Percentiles rank a stretch among this genome's conserved stretches.
Conservation (phyloP, 2,329 filamentous ascomycete species). For the Fusarium dlaminii region DNA sequence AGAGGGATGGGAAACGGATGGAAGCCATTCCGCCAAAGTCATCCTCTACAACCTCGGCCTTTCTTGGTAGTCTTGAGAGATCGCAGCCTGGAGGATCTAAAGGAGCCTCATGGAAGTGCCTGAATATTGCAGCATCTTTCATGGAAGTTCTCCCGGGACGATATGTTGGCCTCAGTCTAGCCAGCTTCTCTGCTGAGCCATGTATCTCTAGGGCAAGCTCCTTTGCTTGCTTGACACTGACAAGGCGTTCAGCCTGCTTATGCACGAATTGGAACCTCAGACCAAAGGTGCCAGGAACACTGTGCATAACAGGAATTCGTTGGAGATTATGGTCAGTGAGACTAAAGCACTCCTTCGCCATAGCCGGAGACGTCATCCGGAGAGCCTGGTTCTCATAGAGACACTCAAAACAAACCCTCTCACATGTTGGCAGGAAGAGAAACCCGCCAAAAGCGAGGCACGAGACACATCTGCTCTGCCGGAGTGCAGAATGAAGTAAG, state of each 20-base stretch:
- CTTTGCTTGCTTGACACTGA: constrained; percentile 44
- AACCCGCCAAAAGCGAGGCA: constrained; percentile 45
- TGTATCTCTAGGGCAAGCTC: constrained; percentile 40
- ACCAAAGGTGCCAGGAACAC: constrained; percentile 39
- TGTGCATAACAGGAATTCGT: constrained; percentile 33
- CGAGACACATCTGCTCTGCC: constrained; percentile 40
- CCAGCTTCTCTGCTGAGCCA: constrained; percentile 29
- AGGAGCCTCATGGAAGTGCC: constrained; percentile 30
- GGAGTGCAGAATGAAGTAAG: constrained; percentile 34
- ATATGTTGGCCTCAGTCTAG: constrained; percentile 19
- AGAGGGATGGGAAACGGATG: constrained; percentile 40
- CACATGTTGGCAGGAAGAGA: constrained; percentile 46
- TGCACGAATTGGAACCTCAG: constrained; percentile 27
- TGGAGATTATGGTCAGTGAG: constrained; percentile 34
- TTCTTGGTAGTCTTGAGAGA: constrained; percentile 31
- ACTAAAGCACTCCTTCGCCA: constrained; percentile 39
- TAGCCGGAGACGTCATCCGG: constrained; percentile 36
- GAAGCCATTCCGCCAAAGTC: constrained; percentile 40
- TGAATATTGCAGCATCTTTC: constrained; percentile 31
- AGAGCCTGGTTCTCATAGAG: constrained; percentile 40
- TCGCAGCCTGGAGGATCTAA: constrained; percentile 38
- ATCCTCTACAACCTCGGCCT: constrained; percentile 32
- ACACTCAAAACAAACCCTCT: constrained; percentile 46
- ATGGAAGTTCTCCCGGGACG: constrained; percentile 15
- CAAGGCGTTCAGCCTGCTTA: constrained; percentile 31